Conservation (phyloP, 2,329 filamentous ascomycete genomes). For the Colletotrichum sp. region DNA sequence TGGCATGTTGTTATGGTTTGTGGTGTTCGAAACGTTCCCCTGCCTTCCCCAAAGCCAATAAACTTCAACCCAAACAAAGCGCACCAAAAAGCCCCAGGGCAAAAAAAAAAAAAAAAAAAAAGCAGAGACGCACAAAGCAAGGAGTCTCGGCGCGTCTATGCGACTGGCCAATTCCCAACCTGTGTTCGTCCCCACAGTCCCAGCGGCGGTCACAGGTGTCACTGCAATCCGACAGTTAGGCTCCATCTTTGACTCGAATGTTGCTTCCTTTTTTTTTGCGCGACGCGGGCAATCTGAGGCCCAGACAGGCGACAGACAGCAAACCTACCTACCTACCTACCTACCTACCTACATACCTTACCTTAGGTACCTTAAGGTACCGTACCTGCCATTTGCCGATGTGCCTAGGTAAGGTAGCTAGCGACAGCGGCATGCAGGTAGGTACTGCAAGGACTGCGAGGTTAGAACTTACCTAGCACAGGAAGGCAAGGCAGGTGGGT, state of each 20-base stretch:
- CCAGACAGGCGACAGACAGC: background rate
- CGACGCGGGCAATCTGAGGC: background rate
- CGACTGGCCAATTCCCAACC: background rate
- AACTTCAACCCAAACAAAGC: too few species aligned
- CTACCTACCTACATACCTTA: background rate
- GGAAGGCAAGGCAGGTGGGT: background rate
- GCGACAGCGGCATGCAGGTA: background rate
- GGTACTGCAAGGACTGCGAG: background rate
- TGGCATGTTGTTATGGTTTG: too few species aligned
- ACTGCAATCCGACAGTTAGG: constrained; percentile 1
- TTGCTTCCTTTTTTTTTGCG: background rate
- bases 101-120: background rate
- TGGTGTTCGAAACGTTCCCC: too few species aligned
- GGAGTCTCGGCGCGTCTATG: background rate
- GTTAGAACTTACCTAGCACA: background rate
- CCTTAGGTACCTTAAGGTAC: background rate
- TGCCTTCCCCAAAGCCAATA: too few species aligned
- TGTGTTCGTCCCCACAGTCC: background rate
- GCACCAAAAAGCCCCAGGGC: too few species aligned
- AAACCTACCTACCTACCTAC: background rate
- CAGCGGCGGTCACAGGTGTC: background rate
- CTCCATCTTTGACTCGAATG: background rate
- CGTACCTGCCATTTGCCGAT: background rate
- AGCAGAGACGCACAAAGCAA: background rate
- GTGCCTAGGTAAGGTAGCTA: background rate